A percentile compares a stretch with the other conserved stretches of the same genome.
phyloP scores from a whole-genome alignment of 495 filamentous ascomycete genomes.

The Rhizodiscina lignyota region DNA sequence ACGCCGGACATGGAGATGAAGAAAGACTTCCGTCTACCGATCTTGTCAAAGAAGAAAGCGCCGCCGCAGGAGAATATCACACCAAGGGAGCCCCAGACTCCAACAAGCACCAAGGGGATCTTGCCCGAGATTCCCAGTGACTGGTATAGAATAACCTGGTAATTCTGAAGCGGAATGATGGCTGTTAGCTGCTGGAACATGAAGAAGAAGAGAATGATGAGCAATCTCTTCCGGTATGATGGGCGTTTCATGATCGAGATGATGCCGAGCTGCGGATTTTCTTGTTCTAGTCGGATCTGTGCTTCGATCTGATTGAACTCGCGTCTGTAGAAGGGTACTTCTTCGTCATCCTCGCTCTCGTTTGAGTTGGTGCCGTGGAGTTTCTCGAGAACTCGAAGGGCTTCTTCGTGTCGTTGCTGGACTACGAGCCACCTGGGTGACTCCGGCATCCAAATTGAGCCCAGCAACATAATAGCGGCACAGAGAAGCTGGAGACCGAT shows the following conservation, averaged over 20 bases:
- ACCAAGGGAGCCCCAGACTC: not conserved
- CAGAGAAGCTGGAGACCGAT: not conserved
- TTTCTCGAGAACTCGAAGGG: not conserved
- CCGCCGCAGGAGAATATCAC: not conserved
- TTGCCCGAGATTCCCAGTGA: not conserved
- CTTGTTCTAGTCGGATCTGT: not conserved
- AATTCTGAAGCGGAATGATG: not conserved
- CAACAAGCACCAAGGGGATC: not conserved
- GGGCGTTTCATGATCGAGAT: not conserved
- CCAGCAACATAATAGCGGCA: not conserved
- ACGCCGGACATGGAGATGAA: not conserved
- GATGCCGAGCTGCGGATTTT: not conserved
- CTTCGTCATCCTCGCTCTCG: not conserved
- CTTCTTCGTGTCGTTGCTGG: not conserved
- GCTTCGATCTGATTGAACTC: not conserved
- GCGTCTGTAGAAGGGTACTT: not conserved
- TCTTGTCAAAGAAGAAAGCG: not conserved
- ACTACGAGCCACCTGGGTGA: not conserved
- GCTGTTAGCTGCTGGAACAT: not conserved
- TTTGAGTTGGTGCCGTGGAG: not conserved
- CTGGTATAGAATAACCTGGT: not conserved
- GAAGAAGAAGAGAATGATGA: not conserved
- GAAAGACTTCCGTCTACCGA: not conserved
- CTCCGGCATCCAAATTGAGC: not conserved
- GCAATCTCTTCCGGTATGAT: not conserved